Evolutionary conservation across 2,329 filamentous ascomycete genomes (phyloP), one percentile per base, ranked within the genome.

Genomic region (Chrysosphaeria jannelii): DNA sequence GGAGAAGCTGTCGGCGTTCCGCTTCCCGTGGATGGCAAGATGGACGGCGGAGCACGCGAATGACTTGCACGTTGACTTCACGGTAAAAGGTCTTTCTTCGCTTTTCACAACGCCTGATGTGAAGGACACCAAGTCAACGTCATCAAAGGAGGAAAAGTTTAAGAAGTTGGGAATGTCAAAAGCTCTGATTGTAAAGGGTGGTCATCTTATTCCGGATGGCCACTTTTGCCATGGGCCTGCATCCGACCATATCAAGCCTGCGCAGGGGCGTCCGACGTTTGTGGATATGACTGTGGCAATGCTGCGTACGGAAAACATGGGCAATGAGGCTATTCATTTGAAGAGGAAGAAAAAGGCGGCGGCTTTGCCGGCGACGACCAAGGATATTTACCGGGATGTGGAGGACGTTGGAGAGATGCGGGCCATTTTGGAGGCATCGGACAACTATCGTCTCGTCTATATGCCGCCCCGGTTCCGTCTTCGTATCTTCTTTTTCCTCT

Each of bases 171-270:
- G n/a, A n/a, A n/a, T n/a, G n/a, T n/a, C n/a, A n/a, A n/a, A n/a
- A n/a, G n/a, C n/a, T n/a, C n/a, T n/a, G n/a, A n/a, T n/a, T n/a
- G 48, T 59, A n/a, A 32, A 37, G 0, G 42, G 51, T 0, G 42
- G 48, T 1, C 51, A 62, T 28, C 42, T 89, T 27, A 38, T 63
- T 10, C 56, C 57, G 3, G 63, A 81, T 33, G 85, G 85, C 5
- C 61, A 56, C 27, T 93, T 79, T 39, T 81, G 91, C 13, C 65
- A 76, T 21, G 75, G 78, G n/a, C 85, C 85, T 8, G 79, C 76
- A 10, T 90, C 78, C 1, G 85, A 97, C 40, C 78, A 89, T 39
- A 74, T 91, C 32, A 76, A 88, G 36, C 79, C 93, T 17, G 74
- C 78, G 4, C 90, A 88, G 42, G 72, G 74, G 19, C 57, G 56